A percentile compares a stretch with the other conserved stretches of the same genome.
These are phyloP conservation scores for Boletus semigastroideus DNA, from an alignment of 1,284 basidiomycete genomes.

Conservation along the genomic window DNA sequence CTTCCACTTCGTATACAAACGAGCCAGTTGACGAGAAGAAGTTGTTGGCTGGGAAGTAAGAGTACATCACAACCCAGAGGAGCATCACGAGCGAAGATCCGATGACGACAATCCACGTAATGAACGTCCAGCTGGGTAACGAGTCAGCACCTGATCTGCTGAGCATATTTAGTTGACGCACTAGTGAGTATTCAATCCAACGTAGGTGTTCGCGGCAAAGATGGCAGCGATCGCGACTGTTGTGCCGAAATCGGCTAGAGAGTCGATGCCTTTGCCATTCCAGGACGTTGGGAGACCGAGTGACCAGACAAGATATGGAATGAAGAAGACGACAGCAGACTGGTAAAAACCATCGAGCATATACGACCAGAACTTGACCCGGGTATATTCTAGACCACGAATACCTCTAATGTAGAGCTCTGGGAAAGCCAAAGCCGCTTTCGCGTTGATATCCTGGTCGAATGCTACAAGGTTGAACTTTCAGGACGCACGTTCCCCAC, in stretches of 20 bases:
- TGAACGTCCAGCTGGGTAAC: conserved; percentile 76
- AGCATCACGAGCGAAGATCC: conserved; percentile 80
- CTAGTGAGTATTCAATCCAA: conserved; percentile 88
- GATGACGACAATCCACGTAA: conserved; percentile 79
- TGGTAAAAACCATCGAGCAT: conserved; percentile 96
- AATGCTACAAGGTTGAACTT: conserved; percentile 56
- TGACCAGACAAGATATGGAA: conserved; percentile 81
- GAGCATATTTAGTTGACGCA: conserved; percentile 41
- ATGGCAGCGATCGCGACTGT: conserved; percentile 88
- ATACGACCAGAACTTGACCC: conserved; percentile 90
- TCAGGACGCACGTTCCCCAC: background rate
- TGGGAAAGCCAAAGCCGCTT: conserved; percentile 88
- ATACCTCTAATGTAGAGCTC: conserved; percentile 94
- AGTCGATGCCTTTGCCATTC: conserved; percentile 75
- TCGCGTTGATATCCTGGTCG: conserved; percentile 94
- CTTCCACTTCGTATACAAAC: conserved; percentile 71
- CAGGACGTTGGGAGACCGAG: conserved; percentile 63
- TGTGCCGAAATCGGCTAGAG: conserved; percentile 89
- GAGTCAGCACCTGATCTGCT: conserved; percentile 4
- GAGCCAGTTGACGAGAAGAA: conserved; percentile 48
- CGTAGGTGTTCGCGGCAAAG: conserved; percentile 83
- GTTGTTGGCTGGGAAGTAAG: conserved; percentile 53
- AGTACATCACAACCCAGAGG: conserved; percentile 86
- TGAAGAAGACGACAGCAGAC: conserved; percentile 86
- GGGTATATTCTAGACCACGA: conserved; percentile 89